These are phyloP conservation scores for Phycomyces blakesleeanus DNA, from an alignment of 192 early-diverging fungal species.

Conservation along the genomic window DNA sequence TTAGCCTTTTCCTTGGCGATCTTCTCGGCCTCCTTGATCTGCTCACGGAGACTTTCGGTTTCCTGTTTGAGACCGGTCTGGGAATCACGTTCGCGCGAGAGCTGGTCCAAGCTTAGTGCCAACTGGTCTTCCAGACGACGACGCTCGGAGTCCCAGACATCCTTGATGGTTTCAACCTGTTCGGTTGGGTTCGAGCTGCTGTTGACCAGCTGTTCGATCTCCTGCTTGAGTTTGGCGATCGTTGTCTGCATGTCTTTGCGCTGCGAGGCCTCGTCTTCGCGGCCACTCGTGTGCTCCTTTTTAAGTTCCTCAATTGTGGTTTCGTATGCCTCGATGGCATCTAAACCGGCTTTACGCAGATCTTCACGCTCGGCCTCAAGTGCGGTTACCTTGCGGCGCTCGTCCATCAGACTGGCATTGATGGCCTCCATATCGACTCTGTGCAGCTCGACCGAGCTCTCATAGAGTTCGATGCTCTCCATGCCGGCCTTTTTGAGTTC, in stretches of 20 bases:
- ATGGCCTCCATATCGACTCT: conserved; percentile 37
- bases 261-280: conserved; percentile 18
- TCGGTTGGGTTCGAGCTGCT: conserved; percentile 35
- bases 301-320: conserved; percentile 38
- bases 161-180: conserved; percentile 47
- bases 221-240: conserved; percentile 40
- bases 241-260: conserved; percentile 39
- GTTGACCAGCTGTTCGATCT: conserved; percentile 44
- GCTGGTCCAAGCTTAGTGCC: conserved; percentile 17
- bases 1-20: conserved; percentile 37
- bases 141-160: conserved; percentile 49
- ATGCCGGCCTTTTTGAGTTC: conserved; percentile 42
- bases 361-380: conserved; percentile 35
- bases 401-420: conserved; percentile 26
- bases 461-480: conserved; percentile 45
- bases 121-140: conserved; percentile 41
- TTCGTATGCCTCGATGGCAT: conserved; percentile 47
- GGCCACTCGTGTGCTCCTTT: conserved; percentile 27
- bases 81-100: conserved; percentile 28
- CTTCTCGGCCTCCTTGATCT: conserved; percentile 39
- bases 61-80: conserved; percentile 28
- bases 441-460: conserved; percentile 35
- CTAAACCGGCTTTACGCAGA: conserved; percentile 37
- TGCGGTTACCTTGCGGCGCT: conserved; percentile 22
- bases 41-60: conserved; percentile 37